Conservation (phyloP, 208 protist genomes). For the Naegleria lovaniensis region DNA sequence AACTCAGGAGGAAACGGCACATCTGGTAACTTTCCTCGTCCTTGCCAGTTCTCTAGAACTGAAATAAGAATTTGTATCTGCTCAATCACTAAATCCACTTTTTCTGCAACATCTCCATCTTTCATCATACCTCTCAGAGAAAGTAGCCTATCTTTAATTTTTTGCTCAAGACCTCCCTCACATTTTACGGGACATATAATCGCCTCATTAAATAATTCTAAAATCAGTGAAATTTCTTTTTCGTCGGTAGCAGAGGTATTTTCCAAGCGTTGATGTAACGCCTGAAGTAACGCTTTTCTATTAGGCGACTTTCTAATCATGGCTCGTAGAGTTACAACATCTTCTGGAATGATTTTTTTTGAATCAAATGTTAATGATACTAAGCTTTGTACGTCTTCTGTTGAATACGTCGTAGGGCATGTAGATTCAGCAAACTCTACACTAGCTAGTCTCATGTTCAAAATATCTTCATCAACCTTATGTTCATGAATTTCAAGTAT, state of each 20-base stretch:
- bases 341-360: neutral
- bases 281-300: neutral
- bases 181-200: neutral
- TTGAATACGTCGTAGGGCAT: neutral
- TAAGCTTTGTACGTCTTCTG: neutral
- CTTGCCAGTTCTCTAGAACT: neutral
- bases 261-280: neutral
- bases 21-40: neutral
- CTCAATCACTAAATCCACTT: neutral
- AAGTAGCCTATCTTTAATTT: neutral
- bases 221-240: neutral
- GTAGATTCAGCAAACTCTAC: neutral
- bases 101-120: neutral
- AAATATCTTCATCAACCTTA: neutral
- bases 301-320: neutral
- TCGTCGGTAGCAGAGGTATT: neutral
- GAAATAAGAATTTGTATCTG: neutral
- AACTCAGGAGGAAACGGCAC: constrained; percentile 4
- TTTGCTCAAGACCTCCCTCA: neutral
- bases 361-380: neutral
- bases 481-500: neutral
- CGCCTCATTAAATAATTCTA: neutral
- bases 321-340: neutral
- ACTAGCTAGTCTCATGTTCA: neutral
- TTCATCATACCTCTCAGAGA: neutral